phyloP scores from a whole-genome alignment of 805 yeast species.

The Clavispora phyllophila region DNA sequence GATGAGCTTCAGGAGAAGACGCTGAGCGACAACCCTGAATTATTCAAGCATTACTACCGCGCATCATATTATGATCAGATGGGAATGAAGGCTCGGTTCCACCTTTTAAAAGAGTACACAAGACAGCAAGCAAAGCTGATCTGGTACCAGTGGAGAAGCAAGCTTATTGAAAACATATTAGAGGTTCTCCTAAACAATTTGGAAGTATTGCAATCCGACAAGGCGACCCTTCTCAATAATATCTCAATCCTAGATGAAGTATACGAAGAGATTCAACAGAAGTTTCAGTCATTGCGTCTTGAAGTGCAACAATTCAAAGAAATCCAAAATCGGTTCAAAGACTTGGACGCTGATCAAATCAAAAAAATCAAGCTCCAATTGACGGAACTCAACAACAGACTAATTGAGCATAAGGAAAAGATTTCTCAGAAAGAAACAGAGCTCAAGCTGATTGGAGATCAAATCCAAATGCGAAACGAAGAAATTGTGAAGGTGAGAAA shows the following conservation, averaged over 20 bases:
- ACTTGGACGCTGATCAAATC: conserved; percentile 14
- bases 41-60: conserved; percentile 45
- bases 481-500: conserved; percentile 17
- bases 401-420: conserved; percentile 10
- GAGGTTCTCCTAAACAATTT: conserved; percentile 22
- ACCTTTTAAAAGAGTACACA: conserved; percentile 45
- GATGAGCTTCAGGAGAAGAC: conserved; percentile 45
- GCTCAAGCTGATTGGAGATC: conserved; percentile 9
- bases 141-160: conserved; percentile 62
- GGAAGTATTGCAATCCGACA: conserved; percentile 18
- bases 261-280: conserved; percentile 6
- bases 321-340: conserved; percentile 11
- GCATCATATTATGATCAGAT: conserved; percentile 34
- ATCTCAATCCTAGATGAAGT: conserved; percentile 11
- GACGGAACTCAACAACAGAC: conserved; percentile 12
- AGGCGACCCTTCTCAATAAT: conserved; percentile 9
- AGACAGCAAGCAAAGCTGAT: conserved; percentile 48
- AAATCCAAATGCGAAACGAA: conserved; percentile 15
- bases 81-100: conserved; percentile 44
- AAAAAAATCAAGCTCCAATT: conserved; percentile 9
- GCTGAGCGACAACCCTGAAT: conserved; percentile 40
- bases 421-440: conserved; percentile 10
- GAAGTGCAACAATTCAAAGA: conserved; percentile 16
- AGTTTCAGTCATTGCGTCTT: conserved; percentile 8
- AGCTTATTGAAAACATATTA: conserved; percentile 44